Percentiles rank a stretch among this genome's conserved stretches.
These are phyloP conservation scores for Paecilomyces sp. DNA, from an alignment of 2,329 filamentous ascomycete genomes.

Conservation along the genomic window DNA sequence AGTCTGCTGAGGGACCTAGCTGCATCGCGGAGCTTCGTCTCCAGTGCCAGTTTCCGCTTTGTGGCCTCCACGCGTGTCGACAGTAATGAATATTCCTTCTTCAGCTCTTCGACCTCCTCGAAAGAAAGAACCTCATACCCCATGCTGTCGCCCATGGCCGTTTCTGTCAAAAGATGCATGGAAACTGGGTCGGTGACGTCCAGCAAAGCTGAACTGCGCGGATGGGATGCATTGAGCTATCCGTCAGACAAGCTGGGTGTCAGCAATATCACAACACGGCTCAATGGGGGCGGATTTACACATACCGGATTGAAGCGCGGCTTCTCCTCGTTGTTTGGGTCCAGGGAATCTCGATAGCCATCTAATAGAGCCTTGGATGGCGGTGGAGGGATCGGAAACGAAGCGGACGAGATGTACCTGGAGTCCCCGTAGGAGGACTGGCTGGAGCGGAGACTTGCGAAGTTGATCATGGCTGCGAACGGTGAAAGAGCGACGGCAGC, in stretches of 20 bases:
- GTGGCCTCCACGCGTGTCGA: constrained; percentile 73
- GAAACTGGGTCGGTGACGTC: constrained; percentile 58
- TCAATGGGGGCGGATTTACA: constrained; percentile 1
- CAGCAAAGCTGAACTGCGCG: constrained; percentile 29
- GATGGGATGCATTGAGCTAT: constrained; percentile 46
- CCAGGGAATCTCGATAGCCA: constrained; percentile 53
- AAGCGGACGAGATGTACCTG: constrained; percentile 28
- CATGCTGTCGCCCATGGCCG: constrained; percentile 81
- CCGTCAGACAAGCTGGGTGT: constrained; percentile 31
- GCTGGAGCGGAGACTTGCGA: constrained; percentile 30
- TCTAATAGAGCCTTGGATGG: constrained; percentile 47
- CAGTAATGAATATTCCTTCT: constrained; percentile 73
- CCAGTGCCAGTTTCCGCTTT: constrained; percentile 74
- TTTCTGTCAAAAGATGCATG: constrained; percentile 88
- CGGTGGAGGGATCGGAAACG: constrained; percentile 24
- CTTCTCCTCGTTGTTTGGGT: constrained; percentile 48
- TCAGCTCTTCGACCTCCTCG: constrained; percentile 84
- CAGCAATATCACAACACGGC: constrained; percentile 3
- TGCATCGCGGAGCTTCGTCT: constrained; percentile 91
- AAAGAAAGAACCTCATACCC: constrained; percentile 79
- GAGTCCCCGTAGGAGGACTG: constrained; percentile 36
- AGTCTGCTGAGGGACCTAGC: constrained; percentile 78
- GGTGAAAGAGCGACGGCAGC: not conserved
- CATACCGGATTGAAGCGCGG: constrained; percentile 54
- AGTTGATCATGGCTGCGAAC: constrained; percentile 21